Evolutionary conservation across 2,329 filamentous ascomycete species (phyloP), one percentile per base, ranked within the genome.

Genomic region (Fusarium euwallaceae): DNA sequence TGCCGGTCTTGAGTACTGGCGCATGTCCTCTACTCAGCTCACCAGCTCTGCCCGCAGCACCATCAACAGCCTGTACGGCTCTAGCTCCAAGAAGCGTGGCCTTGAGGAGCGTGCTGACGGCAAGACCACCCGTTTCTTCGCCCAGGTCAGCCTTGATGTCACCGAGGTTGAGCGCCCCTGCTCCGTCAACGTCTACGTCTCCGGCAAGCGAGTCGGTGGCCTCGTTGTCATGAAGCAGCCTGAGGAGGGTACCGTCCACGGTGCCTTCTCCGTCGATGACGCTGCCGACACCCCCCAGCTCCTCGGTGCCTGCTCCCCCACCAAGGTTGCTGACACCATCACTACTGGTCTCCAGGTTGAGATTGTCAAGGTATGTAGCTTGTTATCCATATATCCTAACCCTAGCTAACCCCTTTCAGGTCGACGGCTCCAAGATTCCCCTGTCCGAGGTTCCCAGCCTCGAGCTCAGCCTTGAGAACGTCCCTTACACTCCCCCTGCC

Each of bases 221-320:
- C 73, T 84, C 55, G 81, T 82, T 1, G 77, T 85, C 58, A 82
- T 85, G 81, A 76, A 74, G 66, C 81, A 82, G 72, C 84, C 83
- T 24, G 68, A 74, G 2, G 69, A 64, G 14, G 84, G 83, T 58
- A 79, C 71, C 32, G 56, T 81, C 7, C 71, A 83, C 67, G 83
- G 81, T 29, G 78, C 76, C 27, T 78, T 84, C 41, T 83, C 87
- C 58, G 82, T 87, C 60, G 83, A 85, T 69, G 91, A 92, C 76
- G 93, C 93, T 11, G 93, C 95, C 82, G 92, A 93, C 78, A 76
- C 86, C 12, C 73, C 73, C 36, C 4, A 92, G 90, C 1, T 92
- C 91, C 37, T 78, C 78, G 51, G 70, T n/a, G 43, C 66, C 41
- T 70, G 64, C 27, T 64, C 70, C 45, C 69, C 72, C 2, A 71